Percentiles rank a stretch among this genome's conserved stretches.
Conservation (phyloP, 2,329 filamentous ascomycete genomes). For the Ophiobolus disseminans region DNA sequence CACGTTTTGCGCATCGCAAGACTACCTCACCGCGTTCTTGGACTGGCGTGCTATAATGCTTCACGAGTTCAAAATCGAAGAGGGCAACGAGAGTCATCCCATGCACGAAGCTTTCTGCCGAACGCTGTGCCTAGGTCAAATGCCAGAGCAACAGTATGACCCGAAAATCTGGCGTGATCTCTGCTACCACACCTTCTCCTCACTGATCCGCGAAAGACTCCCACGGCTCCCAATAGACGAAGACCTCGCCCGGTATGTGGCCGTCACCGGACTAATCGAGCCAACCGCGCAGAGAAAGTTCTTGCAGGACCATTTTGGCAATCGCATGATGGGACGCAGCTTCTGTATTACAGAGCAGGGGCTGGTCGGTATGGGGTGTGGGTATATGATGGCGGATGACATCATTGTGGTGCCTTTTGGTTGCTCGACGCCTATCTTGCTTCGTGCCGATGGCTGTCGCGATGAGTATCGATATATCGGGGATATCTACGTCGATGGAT, state of each 20-base stretch:
- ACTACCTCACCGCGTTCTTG: slow-evolving; percentile 49
- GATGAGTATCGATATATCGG: slow-evolving; percentile 43
- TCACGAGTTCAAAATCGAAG: slow-evolving; percentile 7
- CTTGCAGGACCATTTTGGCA: slow-evolving; percentile 21
- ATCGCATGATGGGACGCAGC: slow-evolving; percentile 30
- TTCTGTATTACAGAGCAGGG: slow-evolving; percentile 26
- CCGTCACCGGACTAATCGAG: slow-evolving; percentile 1
- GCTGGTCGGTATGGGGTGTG: slow-evolving; percentile 43
- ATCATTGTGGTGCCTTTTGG: slow-evolving; percentile 46
- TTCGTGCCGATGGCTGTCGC: slow-evolving; percentile 31
- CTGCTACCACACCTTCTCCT: slow-evolving; percentile 27
- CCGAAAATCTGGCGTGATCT: slow-evolving; percentile 7
- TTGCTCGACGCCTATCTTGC: slow-evolving; percentile 45
- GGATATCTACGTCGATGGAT: slow-evolving; percentile 46
- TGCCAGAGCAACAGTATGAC: slow-evolving; percentile 7
- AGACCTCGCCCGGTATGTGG: slow-evolving; percentile 14
- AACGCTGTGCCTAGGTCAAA: slow-evolving; percentile 38
- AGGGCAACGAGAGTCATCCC: slow-evolving; percentile 1
- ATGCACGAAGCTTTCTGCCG: slow-evolving; percentile 39
- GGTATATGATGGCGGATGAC: slow-evolving; percentile 39
- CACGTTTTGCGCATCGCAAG: slow-evolving; percentile 31
- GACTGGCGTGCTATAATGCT: slow-evolving; percentile 44
- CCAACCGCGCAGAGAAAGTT: slow-evolving; percentile 16
- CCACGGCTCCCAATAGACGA: slow-evolving; percentile 20
- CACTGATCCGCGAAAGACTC: slow-evolving; percentile 16